Conservation (phyloP, 1,284 basidiomycete genomes). For the Coniophora puteana region DNA sequence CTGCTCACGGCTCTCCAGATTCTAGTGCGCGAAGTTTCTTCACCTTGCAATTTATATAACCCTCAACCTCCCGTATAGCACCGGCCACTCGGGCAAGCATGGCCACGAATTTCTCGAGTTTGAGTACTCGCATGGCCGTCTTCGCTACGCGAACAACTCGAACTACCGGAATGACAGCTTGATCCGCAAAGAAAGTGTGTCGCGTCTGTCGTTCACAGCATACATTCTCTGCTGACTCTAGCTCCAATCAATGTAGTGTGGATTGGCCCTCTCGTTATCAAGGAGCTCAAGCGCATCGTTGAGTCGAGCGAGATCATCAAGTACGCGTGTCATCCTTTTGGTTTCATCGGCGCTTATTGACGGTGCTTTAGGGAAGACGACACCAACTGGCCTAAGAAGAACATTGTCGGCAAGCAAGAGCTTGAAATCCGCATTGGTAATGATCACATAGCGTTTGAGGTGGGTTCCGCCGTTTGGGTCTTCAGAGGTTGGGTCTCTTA, state of each 20-base stretch:
- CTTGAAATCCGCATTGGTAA: constrained; percentile 92
- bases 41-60: not conserved
- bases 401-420: constrained; percentile 97
- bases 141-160: constrained; percentile 98
- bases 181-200: constrained; percentile 97
- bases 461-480: constrained; percentile 36
- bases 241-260: constrained; percentile 68
- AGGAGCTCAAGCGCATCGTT: constrained; percentile 94
- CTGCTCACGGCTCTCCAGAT: constrained; percentile 45
- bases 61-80: constrained; percentile 44
- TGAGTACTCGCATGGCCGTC: constrained; percentile 93
- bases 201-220: not conserved
- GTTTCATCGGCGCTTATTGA: constrained; percentile 4
- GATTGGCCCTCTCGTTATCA: constrained; percentile 87
- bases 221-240: constrained; percentile 1
- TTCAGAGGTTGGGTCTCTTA: not conserved
- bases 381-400: constrained; percentile 97
- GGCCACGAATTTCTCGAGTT: constrained; percentile 99
- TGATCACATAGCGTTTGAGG: constrained; percentile 98
- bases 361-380: constrained; percentile 90
- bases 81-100: constrained; percentile 93
- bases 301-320: constrained; percentile 94
- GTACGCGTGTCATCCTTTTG: constrained; percentile 39
- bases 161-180: constrained; percentile 98
- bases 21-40: constrained; percentile 61